Evolutionary conservation across 1,284 basidiomycete genomes (phyloP).

Genomic region (Coniferiporia weirii): DNA sequence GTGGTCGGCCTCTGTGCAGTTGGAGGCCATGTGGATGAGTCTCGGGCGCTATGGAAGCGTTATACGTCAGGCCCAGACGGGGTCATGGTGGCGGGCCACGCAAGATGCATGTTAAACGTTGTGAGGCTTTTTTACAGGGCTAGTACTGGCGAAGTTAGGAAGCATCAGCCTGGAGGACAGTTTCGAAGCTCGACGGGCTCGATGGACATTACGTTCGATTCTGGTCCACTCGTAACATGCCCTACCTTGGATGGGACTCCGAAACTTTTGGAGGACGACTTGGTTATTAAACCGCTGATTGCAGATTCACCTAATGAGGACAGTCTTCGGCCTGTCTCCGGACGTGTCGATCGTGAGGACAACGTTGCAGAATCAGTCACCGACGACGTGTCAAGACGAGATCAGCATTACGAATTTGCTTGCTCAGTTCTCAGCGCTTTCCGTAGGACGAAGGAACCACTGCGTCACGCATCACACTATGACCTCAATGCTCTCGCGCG

Average conservation of each 20-base stretch:
- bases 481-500: conserved; percentile 57
- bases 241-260: background rate
- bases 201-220: background rate
- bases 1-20: conserved; percentile 45
- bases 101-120: conserved; percentile 48
- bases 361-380: background rate
- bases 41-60: conserved; percentile 51
- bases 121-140: conserved; percentile 43
- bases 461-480: conserved; percentile 43
- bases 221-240: background rate
- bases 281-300: too few relatives aligned
- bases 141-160: conserved; percentile 13
- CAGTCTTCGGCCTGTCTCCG: too few relatives aligned
- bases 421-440: conserved; percentile 43
- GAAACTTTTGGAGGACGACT: background rate
- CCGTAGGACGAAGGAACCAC: conserved; percentile 36
- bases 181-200: background rate
- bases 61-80: conserved; percentile 41
- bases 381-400: conserved; percentile 23
- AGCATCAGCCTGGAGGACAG: background rate
- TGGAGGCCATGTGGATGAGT: conserved; percentile 41
- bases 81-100: conserved; percentile 39
- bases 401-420: conserved; percentile 33
- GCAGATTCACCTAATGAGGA: too few relatives aligned
- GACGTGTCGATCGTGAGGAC: background rate